Evolutionary conservation across 2,329 filamentous ascomycete genomes (phyloP), one percentile per base, ranked within the genome.

Genomic region (Pseudocercospora fuligena): DNA sequence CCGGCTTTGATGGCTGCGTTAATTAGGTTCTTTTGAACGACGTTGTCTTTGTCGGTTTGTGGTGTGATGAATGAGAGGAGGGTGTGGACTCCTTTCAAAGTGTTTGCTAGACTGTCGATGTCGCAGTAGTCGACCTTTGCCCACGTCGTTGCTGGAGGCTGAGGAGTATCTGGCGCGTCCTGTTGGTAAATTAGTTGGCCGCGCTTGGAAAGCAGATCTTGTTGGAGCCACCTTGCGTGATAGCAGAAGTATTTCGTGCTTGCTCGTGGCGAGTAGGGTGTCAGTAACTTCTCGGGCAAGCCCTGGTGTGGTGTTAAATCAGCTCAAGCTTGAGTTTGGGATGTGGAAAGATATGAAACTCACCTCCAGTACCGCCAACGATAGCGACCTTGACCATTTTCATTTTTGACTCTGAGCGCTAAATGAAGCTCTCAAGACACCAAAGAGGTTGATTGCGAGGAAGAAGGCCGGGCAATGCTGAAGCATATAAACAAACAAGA

Each of bases 201-300:
- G 16, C 25, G 21, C 6, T 23, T 5, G 11, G 14, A 4, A 27
- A 54, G 21, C 5, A n/a, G 3, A 11, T 8, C 9, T 21, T 1
- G 9, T 19, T 16, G 31, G 23, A 70, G 64, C 60, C 60, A 83
- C 83, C 58, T 79, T 82, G 69, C 86, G 79, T 1, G 80, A 84
- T 1, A 89, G 74, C 21, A 88, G 77, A 0, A 80, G 74, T 54
- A 89, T 84, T 0, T 86, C 78, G 64, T 89, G 86, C 62, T 83
- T 86, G 9, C 80, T 79, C 3, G 79, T 78, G 2, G 81, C 80
- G 2, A 85, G 71, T 0, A 88, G 78, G 3, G 76, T 79, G 65
- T 87, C 85, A 23, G 88, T 75, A 9, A 88, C 73, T 72, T 87
- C 86, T 49, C 77, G 79, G 1, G 82, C 84, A 56, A 89, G 33